phyloP scores from a whole-genome alignment of 1,284 basidiomycete species.

The Waitea zeae region DNA sequence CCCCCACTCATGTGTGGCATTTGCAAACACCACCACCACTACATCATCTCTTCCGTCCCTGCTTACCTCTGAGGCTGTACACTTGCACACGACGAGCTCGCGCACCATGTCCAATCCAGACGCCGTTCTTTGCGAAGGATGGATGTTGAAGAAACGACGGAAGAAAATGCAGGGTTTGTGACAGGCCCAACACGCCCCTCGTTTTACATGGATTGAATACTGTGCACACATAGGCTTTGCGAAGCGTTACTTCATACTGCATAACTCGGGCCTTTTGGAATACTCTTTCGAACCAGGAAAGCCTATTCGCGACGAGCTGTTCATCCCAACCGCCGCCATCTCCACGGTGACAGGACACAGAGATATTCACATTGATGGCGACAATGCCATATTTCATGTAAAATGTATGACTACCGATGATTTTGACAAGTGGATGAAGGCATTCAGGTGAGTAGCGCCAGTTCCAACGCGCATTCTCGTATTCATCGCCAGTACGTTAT shows the following conservation, averaged over 20 bases:
- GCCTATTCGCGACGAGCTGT: constrained; percentile 52
- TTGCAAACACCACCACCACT: too few species aligned
- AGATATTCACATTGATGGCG: constrained; percentile 66
- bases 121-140: constrained; percentile 40
- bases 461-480: constrained; percentile 1
- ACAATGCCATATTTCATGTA: constrained; percentile 61
- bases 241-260: constrained; percentile 58
- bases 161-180: constrained; percentile 68
- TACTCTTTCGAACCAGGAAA: constrained; percentile 63
- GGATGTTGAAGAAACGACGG: constrained; percentile 67
- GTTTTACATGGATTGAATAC: constrained; percentile 1
- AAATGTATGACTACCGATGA: constrained; percentile 55
- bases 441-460: constrained; percentile 37
- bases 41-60: too few species aligned
- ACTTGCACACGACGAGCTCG: neutral
- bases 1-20: too few species aligned
- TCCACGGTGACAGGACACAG: constrained; percentile 48
- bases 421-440: constrained; percentile 56
- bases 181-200: neutral
- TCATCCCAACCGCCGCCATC: constrained; percentile 52
- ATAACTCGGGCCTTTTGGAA: constrained; percentile 47
- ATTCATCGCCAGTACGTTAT: too few species aligned
- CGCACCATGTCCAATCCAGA: neutral
- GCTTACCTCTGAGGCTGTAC: too few species aligned
- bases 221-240: constrained; percentile 45